Percentiles rank a stretch among this genome's conserved stretches.
phyloP scores from a whole-genome alignment of 139 green algal genomes.

The Micromonas commoda region DNA sequence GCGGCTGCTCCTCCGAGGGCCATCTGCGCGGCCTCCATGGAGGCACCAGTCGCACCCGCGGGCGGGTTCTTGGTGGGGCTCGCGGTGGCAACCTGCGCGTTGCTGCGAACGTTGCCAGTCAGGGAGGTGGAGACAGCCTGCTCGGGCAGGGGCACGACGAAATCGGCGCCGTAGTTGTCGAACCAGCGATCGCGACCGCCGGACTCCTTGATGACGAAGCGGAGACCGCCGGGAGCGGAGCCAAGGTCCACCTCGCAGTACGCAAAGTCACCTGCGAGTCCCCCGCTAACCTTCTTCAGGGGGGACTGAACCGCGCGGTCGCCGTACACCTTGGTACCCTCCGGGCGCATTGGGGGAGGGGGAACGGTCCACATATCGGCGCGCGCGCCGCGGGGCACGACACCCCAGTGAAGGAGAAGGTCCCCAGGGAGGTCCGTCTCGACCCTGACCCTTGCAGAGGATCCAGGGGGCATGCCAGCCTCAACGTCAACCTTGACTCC shows the following conservation, averaged over 20 bases:
- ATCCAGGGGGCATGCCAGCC: background rate
- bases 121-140: too few relatives aligned
- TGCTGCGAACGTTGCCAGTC: background rate
- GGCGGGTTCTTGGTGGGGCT: background rate
- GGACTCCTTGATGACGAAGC: slow-evolving; percentile 19
- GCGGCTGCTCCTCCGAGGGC: background rate
- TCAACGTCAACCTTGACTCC: background rate
- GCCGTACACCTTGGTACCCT: background rate
- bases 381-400: slow-evolving; percentile 22
- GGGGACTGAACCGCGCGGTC: slow-evolving; percentile 16
- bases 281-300: background rate
- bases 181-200: background rate
- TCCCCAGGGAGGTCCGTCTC: slow-evolving; percentile 18
- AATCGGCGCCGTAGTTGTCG: slow-evolving; percentile 17
- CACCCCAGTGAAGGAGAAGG: slow-evolving; percentile 24
- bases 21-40: background rate
- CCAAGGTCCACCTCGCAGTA: slow-evolving; percentile 20
- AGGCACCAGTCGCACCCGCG: background rate
- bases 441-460: background rate
- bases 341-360: background rate
- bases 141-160: slow-evolving; percentile 12
- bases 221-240: background rate
- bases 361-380: slow-evolving; percentile 15
- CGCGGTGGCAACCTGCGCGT: background rate
- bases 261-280: background rate